Conservation (phyloP, 495 filamentous ascomycete genomes). For the Cercophora samala region DNA sequence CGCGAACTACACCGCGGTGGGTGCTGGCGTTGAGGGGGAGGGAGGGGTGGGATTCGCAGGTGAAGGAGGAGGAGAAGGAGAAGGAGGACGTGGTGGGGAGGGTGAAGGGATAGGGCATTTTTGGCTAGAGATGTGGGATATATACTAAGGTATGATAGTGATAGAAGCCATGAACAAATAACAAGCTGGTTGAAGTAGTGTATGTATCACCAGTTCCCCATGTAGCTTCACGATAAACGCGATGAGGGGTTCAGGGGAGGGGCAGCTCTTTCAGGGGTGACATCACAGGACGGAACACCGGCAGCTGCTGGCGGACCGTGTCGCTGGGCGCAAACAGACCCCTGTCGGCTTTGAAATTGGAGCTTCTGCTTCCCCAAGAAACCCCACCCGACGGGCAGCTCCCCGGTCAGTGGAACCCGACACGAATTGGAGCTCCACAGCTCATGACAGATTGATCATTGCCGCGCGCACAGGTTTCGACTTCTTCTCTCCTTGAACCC, state of each 20-base stretch:
- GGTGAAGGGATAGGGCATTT: slow-evolving; percentile 83
- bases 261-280: slow-evolving; percentile 12
- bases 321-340: background rate
- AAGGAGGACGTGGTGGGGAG: slow-evolving; percentile 82
- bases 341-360: background rate
- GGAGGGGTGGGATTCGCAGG: slow-evolving; percentile 73
- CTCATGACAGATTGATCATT: background rate
- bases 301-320: slow-evolving; percentile 13
- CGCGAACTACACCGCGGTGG: slow-evolving; percentile 70
- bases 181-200: no score
- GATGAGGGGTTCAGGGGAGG: background rate
- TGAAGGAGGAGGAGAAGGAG: slow-evolving; percentile 69
- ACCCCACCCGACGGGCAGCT: slow-evolving; percentile 2
- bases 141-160: no score
- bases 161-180: no score
- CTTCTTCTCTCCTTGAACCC: background rate
- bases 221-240: background rate
- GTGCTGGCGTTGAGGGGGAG: slow-evolving; percentile 74
- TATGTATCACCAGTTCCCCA: no score
- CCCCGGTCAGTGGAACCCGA: background rate
- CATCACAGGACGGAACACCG: slow-evolving; percentile 19
- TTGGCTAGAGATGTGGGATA: slow-evolving; percentile 17
- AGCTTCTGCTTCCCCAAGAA: background rate
- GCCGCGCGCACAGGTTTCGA: slow-evolving; percentile 26
- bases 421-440: background rate